Evolutionary conservation across 768 basidiomycete species (phyloP), one percentile per base, ranked within the genome.

Genomic region (Agaricus subrufescens): DNA sequence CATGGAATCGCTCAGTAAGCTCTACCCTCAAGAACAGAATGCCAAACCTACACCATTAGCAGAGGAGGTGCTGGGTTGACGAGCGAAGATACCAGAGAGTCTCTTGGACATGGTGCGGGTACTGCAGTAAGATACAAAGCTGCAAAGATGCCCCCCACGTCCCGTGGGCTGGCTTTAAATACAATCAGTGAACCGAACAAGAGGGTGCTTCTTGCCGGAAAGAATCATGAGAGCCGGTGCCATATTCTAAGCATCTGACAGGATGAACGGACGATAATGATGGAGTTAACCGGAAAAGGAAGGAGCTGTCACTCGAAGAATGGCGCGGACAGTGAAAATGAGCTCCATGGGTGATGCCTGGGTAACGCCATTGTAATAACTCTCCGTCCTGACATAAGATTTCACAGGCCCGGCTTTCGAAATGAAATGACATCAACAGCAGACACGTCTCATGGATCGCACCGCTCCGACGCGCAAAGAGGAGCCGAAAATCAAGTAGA

Each of bases 11-110:
- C 4, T 15, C 15, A 37, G 26, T 29, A 34, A n/a, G 39, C n/a
- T 26, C 19, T 48, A 27, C 38, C 15, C 2, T 19, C 12, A 29
- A 23, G 25, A 38, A 38, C 29, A 25, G 26, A 14, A 34, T 34
- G 9, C 37, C 9, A 6, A 25, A 47, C 46, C 3, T 52, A 52
- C 57, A 48, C 46, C 46, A 58, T 9, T 34, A 26, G 48, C 19
- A 46, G 54, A 56, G 19, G 19, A 19, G 30, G 38, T 49, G 29
- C 51, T 58, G 12, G 57, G 38, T 52, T 49, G 57, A 23, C 57
- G 57, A n/a, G 45, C 29, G 27, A 58, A 53, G 51, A 52, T 26
- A 52, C 51, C 38, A 47, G 57, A 58, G 44, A 57, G 38, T 34
- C 57, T 52, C 29, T 52, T 58, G 26, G 57, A 52, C 57, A 58